Base-by-base conservation (phyloP, 345 rosid genomes). In the Salix suchowensis region DNA sequence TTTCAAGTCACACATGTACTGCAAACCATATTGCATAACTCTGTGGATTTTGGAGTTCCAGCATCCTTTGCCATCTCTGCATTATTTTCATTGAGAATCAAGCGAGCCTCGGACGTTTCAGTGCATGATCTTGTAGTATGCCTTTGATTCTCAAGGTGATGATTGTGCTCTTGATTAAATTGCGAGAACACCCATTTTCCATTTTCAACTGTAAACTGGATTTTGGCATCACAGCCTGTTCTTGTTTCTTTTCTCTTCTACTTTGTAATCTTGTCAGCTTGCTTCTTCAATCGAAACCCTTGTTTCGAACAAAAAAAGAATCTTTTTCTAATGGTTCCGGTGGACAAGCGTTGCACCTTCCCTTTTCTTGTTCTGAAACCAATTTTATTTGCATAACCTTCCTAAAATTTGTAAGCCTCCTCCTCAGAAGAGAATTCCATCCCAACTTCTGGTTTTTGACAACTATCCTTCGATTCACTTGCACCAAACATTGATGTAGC, bases 171-270 rank as follows among this genome's bases (percentile, higher is more conserved):
- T 14, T 42, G 55, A 6, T 0, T 23, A 66, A 74, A 60, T 3
- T 42, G 24, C 3, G 79, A 42, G 76, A 75, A 40, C 19, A 60
- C 37, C 79, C 85, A 82, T 23, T 67, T 48, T 37, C 74, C 79
- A 82, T 75, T 64, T 44, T 78, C 79, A 28, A 70, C 19, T 4
- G 39, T 28, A 30, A 65, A 72, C 18, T 52, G 3, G 37, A 82
- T 30, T 58, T 4, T 67, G 68, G 85, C 85, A 0, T 5, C n/a
- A 55, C 82, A 82, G 7, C 79, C 85, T 36, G 74, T 78, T 71
- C 77, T 71, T 39, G 77, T 75, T 70, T 78, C 85, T 72, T 68
- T 82, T n/a, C 82, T 82, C 32, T 72, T 74, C 50, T 75, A 75
- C 62, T 67, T 82, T 0, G 74, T 23, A 28, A 61, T 62, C 71